Conservation (phyloP, 2,329 filamentous ascomycete species). For the Aspergillus thermomutatus region DNA sequence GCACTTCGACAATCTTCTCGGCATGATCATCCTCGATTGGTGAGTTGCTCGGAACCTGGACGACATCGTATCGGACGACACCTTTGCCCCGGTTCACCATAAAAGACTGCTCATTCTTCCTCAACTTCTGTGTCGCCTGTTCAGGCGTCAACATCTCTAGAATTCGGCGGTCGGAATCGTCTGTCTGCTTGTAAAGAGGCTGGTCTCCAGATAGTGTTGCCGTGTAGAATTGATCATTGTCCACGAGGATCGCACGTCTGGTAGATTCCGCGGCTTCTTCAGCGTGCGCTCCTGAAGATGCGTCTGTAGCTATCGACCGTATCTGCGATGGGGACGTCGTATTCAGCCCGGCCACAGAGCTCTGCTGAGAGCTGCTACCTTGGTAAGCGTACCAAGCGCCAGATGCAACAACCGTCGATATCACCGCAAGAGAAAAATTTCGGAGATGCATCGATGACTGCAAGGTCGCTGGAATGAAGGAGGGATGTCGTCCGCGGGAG, state of each 20-base stretch:
- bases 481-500: conserved; percentile 33
- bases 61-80: conserved; percentile 90
- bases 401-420: conserved; percentile 47
- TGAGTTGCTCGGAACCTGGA: conserved; percentile 92
- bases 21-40: conserved; percentile 98
- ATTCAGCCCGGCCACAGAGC: conserved; percentile 22
- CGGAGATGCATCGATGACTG: conserved; percentile 49
- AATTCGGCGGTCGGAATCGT: conserved; percentile 78
- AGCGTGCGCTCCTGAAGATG: conserved; percentile 26
- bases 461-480: conserved; percentile 32
- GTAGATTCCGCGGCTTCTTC: conserved; percentile 53
- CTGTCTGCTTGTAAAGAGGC: conserved; percentile 82
- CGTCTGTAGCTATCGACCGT: conserved; percentile 23
- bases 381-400: conserved; percentile 50
- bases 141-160: conserved; percentile 96
- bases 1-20: conserved; percentile 94
- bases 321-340: conserved; percentile 22
- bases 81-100: conserved; percentile 84
- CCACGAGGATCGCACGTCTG: conserved; percentile 73
- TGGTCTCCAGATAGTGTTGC: conserved; percentile 80
- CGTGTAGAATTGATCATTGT: conserved; percentile 85
- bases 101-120: conserved; percentile 88
- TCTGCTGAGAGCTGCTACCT: conserved; percentile 28
- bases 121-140: conserved; percentile 84
- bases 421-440: conserved; percentile 46